phyloP scores from a whole-genome alignment of 2,329 filamentous ascomycete genomes.

The Stenocarpella maydis region DNA sequence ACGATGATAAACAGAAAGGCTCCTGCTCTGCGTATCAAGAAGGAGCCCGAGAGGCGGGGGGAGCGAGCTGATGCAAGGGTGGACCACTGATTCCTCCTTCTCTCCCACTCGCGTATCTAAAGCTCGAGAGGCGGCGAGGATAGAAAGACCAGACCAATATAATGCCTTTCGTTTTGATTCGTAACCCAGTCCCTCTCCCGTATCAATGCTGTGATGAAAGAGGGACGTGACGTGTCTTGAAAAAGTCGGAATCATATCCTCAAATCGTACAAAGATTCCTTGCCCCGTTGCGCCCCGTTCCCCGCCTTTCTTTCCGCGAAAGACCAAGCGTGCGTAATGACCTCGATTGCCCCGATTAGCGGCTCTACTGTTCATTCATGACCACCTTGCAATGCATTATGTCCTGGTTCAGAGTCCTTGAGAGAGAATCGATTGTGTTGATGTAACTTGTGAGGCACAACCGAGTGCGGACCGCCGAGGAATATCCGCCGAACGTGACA shows the following conservation, averaged over 20 bases:
- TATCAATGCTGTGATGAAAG: conserved; percentile 34
- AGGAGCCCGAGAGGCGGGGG: conserved; percentile 27
- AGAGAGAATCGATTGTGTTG: conserved; percentile 61
- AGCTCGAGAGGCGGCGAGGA: conserved; percentile 31
- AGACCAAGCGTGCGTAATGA: conserved; percentile 41
- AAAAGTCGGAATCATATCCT: conserved; percentile 40
- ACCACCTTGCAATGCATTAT: conserved; percentile 46
- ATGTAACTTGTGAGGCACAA: conserved; percentile 65
- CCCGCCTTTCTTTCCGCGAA: conserved; percentile 38
- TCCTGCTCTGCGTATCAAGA: conserved; percentile 31
- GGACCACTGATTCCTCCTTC: conserved; percentile 28
- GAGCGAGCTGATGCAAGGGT: conserved; percentile 31
- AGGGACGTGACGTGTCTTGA: conserved; percentile 32
- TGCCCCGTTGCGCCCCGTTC: conserved; percentile 45
- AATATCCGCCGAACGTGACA: conserved; percentile 45
- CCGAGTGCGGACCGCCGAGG: conserved; percentile 59
- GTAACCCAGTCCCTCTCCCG: conserved; percentile 22
- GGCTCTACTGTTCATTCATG: conserved; percentile 38
- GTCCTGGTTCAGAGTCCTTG: conserved; percentile 50
- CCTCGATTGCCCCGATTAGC: conserved; percentile 40
- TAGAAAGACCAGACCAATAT: conserved; percentile 24
- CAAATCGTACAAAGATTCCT: conserved; percentile 50
- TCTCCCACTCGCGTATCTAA: conserved; percentile 29
- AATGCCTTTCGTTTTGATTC: conserved; percentile 26
- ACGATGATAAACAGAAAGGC: conserved; percentile 35